A percentile compares a stretch with the other conserved stretches of the same genome.
Conservation (phyloP, 768 basidiomycete species). For the Neoboletus magnificus region DNA sequence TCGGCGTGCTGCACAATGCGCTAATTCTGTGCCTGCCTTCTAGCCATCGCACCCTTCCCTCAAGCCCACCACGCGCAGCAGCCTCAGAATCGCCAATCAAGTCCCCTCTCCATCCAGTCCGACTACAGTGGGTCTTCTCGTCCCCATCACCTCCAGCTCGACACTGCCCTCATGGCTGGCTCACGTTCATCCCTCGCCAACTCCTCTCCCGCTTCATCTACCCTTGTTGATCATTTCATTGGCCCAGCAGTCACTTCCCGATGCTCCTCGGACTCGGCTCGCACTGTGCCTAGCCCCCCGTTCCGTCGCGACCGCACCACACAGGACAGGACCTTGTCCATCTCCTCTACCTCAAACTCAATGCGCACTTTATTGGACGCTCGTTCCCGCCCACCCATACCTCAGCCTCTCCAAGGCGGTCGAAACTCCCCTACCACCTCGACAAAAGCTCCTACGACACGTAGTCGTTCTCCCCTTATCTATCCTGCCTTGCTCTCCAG, state of each 20-base stretch:
- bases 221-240: conserved; percentile 34
- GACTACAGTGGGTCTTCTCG: conserved; percentile 35
- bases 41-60: conserved; percentile 26
- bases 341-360: conserved; percentile 59
- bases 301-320: conserved; percentile 56
- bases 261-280: conserved; percentile 68
- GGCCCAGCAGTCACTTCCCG: conserved; percentile 34
- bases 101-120: conserved; percentile 41
- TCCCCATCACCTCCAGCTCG: conserved; percentile 57
- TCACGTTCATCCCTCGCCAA: conserved; percentile 42
- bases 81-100: conserved; percentile 28
- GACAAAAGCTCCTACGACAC: conserved; percentile 37
- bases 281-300: conserved; percentile 51
- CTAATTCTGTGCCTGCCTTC: conserved; percentile 22
- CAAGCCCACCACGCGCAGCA: conserved; percentile 24
- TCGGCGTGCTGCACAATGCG: conserved; percentile 24
- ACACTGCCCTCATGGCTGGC: conserved; percentile 44
- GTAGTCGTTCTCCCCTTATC: conserved; percentile 64
- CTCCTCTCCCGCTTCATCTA: conserved; percentile 44
- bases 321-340: conserved; percentile 75
- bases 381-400: conserved; percentile 35
- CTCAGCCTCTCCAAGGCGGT: conserved; percentile 37
- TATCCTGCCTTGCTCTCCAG: conserved; percentile 96
- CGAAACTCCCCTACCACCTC: conserved; percentile 36
- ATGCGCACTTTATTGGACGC: conserved; percentile 44